These are phyloP conservation scores for Rhypophila decipiens DNA, from an alignment of 495 filamentous ascomycete species.

Conservation along the genomic window DNA sequence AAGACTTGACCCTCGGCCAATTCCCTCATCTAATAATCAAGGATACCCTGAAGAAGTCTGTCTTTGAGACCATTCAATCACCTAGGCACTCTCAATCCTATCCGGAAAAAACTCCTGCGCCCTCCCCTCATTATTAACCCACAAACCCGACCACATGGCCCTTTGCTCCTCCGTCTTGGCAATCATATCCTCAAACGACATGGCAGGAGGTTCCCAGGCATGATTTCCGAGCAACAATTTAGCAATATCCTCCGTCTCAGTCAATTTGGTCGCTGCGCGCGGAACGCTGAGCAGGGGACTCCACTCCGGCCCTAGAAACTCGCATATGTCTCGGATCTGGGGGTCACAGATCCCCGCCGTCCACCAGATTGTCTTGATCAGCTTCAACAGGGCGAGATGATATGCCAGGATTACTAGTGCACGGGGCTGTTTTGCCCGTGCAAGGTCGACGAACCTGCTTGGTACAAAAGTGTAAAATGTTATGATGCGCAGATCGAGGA, in stretches of 20 bases:
- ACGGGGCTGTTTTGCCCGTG: constrained; percentile 45
- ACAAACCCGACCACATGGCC: not conserved
- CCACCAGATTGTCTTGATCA: constrained; percentile 38
- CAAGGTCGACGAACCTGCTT: constrained; percentile 43
- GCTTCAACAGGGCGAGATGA: constrained; percentile 38
- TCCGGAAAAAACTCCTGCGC: not conserved
- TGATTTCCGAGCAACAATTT: constrained; percentile 31
- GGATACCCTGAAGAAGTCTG: too few relatives aligned
- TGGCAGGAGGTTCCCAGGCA: constrained; percentile 21
- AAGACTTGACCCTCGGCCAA: too few relatives aligned
- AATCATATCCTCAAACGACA: too few relatives aligned
- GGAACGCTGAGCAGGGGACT: constrained; percentile 28
- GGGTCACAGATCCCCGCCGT: constrained; percentile 29
- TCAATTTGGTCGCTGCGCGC: constrained; percentile 16
- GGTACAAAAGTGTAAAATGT: constrained; percentile 44
- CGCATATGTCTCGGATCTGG: constrained; percentile 33
- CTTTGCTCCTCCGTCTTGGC: not conserved
- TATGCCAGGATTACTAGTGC: constrained; percentile 46
- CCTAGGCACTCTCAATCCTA: not conserved
- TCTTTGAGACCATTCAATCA: too few relatives aligned
- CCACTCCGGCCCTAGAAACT: constrained; percentile 32
- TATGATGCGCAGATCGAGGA: constrained; percentile 33
- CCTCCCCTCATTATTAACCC: not conserved
- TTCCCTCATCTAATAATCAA: too few relatives aligned
- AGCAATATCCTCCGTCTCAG: constrained; percentile 18